Percentiles rank a stretch among this genome's conserved stretches.
phyloP scores from a whole-genome alignment of 495 filamentous ascomycete species.

The Amorphotheca resinae region DNA sequence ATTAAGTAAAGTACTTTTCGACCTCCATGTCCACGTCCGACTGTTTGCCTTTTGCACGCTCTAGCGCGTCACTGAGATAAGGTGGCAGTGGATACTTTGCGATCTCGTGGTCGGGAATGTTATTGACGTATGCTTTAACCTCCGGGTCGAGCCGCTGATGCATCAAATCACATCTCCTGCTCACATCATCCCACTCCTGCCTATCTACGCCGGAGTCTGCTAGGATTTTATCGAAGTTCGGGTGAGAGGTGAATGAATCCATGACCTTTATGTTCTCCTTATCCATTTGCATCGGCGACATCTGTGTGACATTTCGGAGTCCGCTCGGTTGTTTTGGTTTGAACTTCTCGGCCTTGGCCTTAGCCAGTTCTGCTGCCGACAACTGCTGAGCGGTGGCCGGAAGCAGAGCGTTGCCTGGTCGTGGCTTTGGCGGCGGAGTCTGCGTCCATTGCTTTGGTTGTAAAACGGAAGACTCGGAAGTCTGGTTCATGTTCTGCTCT shows the following conservation, averaged over 20 bases:
- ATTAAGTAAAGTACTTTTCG: not conserved
- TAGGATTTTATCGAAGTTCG: not conserved
- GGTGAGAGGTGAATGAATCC: not conserved
- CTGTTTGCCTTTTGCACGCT: not conserved
- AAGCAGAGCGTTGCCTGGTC: slow-evolving; percentile 12
- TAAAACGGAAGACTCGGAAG: not conserved
- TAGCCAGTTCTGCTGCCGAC: not conserved
- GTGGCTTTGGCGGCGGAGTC: slow-evolving; percentile 13
- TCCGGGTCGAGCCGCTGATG: not conserved
- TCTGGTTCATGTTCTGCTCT: not conserved
- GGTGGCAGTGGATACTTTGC: not conserved
- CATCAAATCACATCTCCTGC: not conserved
- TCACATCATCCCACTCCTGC: not conserved
- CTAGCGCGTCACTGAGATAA: not conserved
- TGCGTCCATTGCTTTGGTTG: slow-evolving; percentile 2
- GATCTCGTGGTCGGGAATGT: not conserved
- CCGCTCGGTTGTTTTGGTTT: not conserved
- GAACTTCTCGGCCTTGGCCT: not conserved
- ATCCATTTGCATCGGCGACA: slow-evolving; percentile 4
- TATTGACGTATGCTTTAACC: not conserved
- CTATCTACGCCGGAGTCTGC: not conserved
- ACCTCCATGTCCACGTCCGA: not conserved
- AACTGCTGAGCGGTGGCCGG: not conserved
- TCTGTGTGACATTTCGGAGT: slow-evolving; percentile 6
- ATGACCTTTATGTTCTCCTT: not conserved